phyloP scores from a whole-genome alignment of 1,139 yeast genomes.

The Pichia sp. region DNA sequence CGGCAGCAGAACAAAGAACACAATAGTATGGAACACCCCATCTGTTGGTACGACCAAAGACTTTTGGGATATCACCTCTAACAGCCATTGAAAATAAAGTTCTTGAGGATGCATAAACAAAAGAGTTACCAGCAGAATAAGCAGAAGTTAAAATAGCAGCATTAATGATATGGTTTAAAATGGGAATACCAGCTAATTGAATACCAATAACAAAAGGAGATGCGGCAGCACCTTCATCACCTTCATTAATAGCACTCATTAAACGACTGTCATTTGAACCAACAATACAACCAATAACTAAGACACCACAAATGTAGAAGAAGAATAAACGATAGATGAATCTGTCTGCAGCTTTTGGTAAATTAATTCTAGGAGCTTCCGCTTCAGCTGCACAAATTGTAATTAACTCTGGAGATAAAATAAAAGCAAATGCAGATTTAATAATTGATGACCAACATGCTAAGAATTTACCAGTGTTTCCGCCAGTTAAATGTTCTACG shows the following conservation, averaged over 20 bases:
- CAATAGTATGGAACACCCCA: slow-evolving; percentile 53
- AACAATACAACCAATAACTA: slow-evolving; percentile 43
- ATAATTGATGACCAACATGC: slow-evolving; percentile 58
- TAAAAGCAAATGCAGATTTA: slow-evolving; percentile 74
- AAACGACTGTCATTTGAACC: slow-evolving; percentile 33
- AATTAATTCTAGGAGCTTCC: slow-evolving; percentile 39
- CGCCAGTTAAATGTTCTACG: slow-evolving; percentile 40
- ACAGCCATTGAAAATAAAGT: slow-evolving; percentile 50
- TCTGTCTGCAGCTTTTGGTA: slow-evolving; percentile 43
- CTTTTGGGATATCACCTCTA: slow-evolving; percentile 56
- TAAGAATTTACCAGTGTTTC: slow-evolving; percentile 45
- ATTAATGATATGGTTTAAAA: slow-evolving; percentile 33
- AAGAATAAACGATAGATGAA: slow-evolving; percentile 42
- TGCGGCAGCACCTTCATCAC: slow-evolving; percentile 22
- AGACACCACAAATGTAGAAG: slow-evolving; percentile 40
- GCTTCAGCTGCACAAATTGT: slow-evolving; percentile 47
- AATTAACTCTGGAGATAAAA: slow-evolving; percentile 49
- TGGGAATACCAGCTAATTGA: slow-evolving; percentile 31
- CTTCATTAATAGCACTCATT: slow-evolving; percentile 30
- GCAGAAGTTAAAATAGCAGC: slow-evolving; percentile 38
- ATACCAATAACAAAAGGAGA: slow-evolving; percentile 49
- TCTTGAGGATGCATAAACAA: slow-evolving; percentile 52
- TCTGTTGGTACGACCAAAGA: slow-evolving; percentile 49
- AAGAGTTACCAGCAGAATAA: slow-evolving; percentile 37
- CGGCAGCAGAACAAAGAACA: slow-evolving; percentile 36